phyloP scores from a whole-genome alignment of 2,329 filamentous ascomycete species.

The Nannizziopsis barbatae region DNA sequence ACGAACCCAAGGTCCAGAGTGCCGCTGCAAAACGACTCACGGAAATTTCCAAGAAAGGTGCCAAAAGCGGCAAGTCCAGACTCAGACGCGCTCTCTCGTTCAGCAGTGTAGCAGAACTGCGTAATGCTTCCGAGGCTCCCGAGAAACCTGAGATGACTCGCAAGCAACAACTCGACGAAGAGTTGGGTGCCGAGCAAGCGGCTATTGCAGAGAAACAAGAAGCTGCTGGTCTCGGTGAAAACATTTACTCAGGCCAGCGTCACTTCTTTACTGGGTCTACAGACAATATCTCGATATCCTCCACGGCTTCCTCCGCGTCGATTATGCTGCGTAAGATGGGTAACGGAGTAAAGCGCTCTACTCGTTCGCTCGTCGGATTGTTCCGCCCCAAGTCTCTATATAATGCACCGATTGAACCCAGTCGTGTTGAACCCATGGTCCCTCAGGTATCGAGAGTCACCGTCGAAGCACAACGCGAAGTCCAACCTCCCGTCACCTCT shows the following conservation, averaged over 20 bases:
- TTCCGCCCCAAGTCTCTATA: slow-evolving; percentile 90
- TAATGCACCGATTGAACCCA: slow-evolving; percentile 60
- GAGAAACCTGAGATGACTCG: slow-evolving; percentile 51
- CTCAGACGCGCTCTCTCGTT: slow-evolving; percentile 91
- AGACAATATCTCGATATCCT: slow-evolving; percentile 60
- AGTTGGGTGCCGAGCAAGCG: slow-evolving; percentile 76
- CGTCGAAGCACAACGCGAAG: slow-evolving; percentile 82
- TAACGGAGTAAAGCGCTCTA: slow-evolving; percentile 91
- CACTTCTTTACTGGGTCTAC: slow-evolving; percentile 82
- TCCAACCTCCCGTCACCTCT: slow-evolving; percentile 43
- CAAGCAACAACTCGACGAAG: slow-evolving; percentile 53
- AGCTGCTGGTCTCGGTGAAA: slow-evolving; percentile 78
- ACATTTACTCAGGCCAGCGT: slow-evolving; percentile 79
- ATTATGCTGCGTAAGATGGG: slow-evolving; percentile 84
- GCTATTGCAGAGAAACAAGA: slow-evolving; percentile 89
- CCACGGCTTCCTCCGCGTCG: slow-evolving; percentile 40
- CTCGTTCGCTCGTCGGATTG: slow-evolving; percentile 78
- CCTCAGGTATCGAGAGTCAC: slow-evolving; percentile 93
- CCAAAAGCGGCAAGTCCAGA: slow-evolving; percentile 71
- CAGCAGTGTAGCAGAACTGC: slow-evolving; percentile 83
- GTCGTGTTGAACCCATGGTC: slow-evolving; percentile 54
- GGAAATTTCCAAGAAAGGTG: slow-evolving; percentile 76
- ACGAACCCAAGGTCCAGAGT: slow-evolving; percentile 36
- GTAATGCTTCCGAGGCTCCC: slow-evolving; percentile 55
- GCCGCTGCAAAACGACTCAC: slow-evolving; percentile 74